Base-by-base conservation (phyloP, 2,329 filamentous ascomycete species). In the Hypocreales sp. region DNA sequence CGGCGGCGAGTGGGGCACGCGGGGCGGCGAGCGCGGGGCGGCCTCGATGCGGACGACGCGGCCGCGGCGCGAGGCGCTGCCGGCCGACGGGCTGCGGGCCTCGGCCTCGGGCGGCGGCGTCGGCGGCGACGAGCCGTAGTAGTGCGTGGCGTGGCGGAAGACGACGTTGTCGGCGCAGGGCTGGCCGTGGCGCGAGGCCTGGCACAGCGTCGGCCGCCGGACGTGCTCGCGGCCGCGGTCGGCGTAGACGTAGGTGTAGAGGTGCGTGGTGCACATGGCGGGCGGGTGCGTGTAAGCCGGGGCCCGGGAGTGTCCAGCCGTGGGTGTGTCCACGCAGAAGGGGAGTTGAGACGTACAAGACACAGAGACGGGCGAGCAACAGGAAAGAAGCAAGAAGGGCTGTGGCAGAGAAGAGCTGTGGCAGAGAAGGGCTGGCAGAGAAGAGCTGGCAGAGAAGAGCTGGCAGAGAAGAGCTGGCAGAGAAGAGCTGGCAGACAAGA, bases 211-310 rank as follows among this genome's bases (percentile, higher is more conserved):
- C 6, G 48, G 42, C 29, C 54, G 52, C 26, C 50, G 46, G 20
- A 41, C 37, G 26, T 45, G 41, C 37, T 48, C 41, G 25, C 32
- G 35, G 26, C 46, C 51, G 31, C 59, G 59, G 42, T 66, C 57
- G 4, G 60, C 53, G 50, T 58, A 56, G 39, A 57, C 40, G 41
- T 60, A 58, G 19, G 56, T 50, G 50, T 55, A 62, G 27, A 60
- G 35, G 39, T 62, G 52, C 33, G 54, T 59, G 35, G 55, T 54
- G 47, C 64, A 68, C 64, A 68, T 68, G 26, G 50, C 18, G 10
- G n/a, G n/a, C n/a, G n/a, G n/a, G n/a, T n/a, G n/a, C n/a, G n/a
- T n/a, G n/a, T n/a, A n/a, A n/a, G n/a, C n/a, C n/a, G n/a, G n/a
- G n/a, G n/a, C n/a, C n/a, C n/a, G n/a, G n/a, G n/a, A n/a, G n/a